Percentiles rank a stretch among this genome's conserved stretches.
Evolutionary conservation across 2,329 filamentous ascomycete species (phyloP).

Genomic region (Fusarium newnesense): DNA sequence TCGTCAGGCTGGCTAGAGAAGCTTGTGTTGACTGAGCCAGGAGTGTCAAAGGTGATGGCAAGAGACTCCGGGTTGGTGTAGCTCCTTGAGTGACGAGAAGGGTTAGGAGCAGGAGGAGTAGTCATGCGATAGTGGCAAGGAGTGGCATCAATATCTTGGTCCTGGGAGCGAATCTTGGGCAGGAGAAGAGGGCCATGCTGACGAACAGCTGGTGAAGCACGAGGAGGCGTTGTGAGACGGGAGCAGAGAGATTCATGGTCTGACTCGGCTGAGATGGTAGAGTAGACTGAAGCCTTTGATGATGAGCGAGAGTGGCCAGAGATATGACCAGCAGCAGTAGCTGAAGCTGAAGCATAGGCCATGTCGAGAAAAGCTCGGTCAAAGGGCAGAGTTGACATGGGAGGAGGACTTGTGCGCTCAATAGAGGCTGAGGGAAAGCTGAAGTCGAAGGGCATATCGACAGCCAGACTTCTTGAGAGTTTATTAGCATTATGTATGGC

Average conservation of each 20-base stretch:
- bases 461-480: conserved; percentile 64
- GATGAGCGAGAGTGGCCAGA: conserved; percentile 69
- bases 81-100: conserved; percentile 64
- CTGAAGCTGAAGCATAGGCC: conserved; percentile 51
- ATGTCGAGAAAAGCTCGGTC: conserved; percentile 67
- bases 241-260: conserved; percentile 74
- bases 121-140: conserved; percentile 52
- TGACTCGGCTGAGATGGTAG: conserved; percentile 66
- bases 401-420: conserved; percentile 46
- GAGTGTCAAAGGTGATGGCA: conserved; percentile 49
- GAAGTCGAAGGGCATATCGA: conserved; percentile 71
- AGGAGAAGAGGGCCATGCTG: conserved; percentile 83
- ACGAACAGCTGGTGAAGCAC: conserved; percentile 74
- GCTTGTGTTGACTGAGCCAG: conserved; percentile 48
- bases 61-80: conserved; percentile 71
- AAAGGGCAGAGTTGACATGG: conserved; percentile 58
- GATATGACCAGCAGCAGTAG: conserved; percentile 39
- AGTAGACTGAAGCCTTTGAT: conserved; percentile 74
- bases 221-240: conserved; percentile 73
- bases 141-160: conserved; percentile 77
- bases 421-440: conserved; percentile 58
- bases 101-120: conserved; percentile 42
- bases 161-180: conserved; percentile 87
- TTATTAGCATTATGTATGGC: conserved; percentile 31
- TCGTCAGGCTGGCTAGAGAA: conserved; percentile 52